Evolutionary conservation across 495 filamentous ascomycete species (phyloP).

Genomic region (Xylaria castorea): DNA sequence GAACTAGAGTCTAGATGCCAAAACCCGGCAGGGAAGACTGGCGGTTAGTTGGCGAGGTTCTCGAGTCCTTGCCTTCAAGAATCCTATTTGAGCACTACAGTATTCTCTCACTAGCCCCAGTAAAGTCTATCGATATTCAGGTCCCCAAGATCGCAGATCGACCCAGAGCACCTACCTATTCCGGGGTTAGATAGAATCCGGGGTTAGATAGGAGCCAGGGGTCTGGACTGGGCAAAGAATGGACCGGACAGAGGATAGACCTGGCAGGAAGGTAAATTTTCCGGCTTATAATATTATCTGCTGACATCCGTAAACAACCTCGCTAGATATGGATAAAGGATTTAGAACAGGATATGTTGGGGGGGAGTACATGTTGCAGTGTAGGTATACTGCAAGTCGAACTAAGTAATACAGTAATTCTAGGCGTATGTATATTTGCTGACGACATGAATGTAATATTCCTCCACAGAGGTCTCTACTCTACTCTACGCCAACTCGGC

Average conservation of each 20-base stretch:
- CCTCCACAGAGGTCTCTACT: not conserved
- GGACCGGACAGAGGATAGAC: too few relatives aligned
- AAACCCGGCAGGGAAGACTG: not conserved
- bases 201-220: too few relatives aligned
- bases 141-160: not conserved
- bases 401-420: not conserved
- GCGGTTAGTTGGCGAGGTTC: not conserved
- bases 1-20: not conserved
- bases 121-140: not conserved
- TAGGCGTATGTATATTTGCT: not conserved
- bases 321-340: not conserved
- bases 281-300: not conserved
- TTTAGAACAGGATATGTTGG: not conserved
- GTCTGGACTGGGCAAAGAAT: too few relatives aligned
- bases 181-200: too few relatives aligned
- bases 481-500: conserved; percentile 5
- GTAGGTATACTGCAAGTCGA: not conserved
- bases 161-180: not conserved
- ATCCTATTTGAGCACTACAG: not conserved
- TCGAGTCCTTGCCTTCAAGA: not conserved
- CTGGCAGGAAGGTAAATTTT: too few relatives aligned
- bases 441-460: not conserved
- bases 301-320: not conserved
- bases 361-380: not conserved
- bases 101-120: not conserved